Evolutionary conservation across 495 filamentous ascomycete species (phyloP).

Genomic region (Lineolata rhizophorae): DNA sequence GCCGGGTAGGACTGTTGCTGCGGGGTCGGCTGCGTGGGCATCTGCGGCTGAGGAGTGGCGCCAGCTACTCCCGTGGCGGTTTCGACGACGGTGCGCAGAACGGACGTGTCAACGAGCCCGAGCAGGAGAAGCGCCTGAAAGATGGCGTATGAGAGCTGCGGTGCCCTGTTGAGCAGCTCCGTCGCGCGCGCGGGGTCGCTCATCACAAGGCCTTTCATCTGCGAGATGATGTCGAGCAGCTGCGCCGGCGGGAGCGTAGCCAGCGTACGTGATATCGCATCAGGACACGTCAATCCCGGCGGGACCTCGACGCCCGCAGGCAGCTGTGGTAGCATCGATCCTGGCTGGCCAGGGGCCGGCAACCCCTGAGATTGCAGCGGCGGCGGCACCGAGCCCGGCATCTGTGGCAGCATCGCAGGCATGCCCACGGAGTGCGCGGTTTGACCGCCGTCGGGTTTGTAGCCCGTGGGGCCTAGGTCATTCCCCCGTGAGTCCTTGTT

Average conservation of each 20-base stretch:
- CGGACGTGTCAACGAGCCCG: conserved; percentile 59
- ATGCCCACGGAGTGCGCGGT: not conserved
- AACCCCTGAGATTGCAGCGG: no score
- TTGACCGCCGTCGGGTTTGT: conserved; percentile 15
- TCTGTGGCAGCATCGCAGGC: not conserved
- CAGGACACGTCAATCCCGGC: conserved; percentile 58
- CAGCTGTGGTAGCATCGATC: conserved; percentile 43
- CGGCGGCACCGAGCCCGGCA: no score
- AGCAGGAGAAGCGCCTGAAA: conserved; percentile 89
- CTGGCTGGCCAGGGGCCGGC: conserved; percentile 7
- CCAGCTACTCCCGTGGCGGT: conserved; percentile 5
- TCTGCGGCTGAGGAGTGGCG: conserved; percentile 7
- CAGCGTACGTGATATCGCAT: conserved; percentile 79
- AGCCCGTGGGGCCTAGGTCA: conserved; percentile 24
- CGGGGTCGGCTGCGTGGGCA: conserved; percentile 11
- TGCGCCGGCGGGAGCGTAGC: conserved; percentile 67
- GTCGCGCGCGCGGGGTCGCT: conserved; percentile 65
- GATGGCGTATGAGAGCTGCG: conserved; percentile 85
- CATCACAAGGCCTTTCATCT: conserved; percentile 78
- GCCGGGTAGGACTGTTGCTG: conserved; percentile 14
- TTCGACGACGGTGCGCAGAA: conserved; percentile 32
- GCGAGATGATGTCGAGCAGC: conserved; percentile 78
- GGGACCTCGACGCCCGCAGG: conserved; percentile 69
- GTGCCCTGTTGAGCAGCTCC: conserved; percentile 70
- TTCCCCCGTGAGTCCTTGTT: conserved; percentile 69